Base-by-base conservation (phyloP, 2,329 filamentous ascomycete genomes). In the Aspergillus tubingensis region DNA sequence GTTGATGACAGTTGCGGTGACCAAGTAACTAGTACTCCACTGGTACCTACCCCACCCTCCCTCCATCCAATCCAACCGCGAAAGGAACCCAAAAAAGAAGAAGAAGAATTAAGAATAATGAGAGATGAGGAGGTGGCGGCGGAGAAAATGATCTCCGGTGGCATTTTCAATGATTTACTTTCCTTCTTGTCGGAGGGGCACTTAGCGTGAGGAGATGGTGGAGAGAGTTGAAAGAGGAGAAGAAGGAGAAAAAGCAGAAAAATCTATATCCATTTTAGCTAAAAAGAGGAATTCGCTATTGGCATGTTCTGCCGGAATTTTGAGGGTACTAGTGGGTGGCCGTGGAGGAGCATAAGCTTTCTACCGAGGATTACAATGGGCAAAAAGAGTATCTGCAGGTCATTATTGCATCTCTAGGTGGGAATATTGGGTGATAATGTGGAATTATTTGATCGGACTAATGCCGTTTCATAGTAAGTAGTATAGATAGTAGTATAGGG, bases 1-100 rank as follows among this genome's bases (percentile, higher is more conserved):
- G 48, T 36, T 51, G 57, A 48, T 43, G 36, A 47, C 21, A 47
- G 59, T 49, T 39, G 49, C 54, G 44, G 60, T 64, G 60, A 50
- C 27, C 44, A 47, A 47, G 30, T 54, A 62, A 15, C 11, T 15
- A 30, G 2, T 32, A 13, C 27, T 30, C 25, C 25, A 27, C 25
- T 27, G 25, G 25, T 27, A 32, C 5, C 32, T 36, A 36, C 32
- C 32, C 32, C 32, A 36, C 32, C 60, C 60, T 60, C 62, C 51
- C 60, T 43, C 41, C 27, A 38, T 43, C 41, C 27, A 38, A n/a
- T n/a, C 15, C 27, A 27, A 17, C 25, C 15, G 27, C 32, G 32
- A 36, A 36, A 11, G 11, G 32, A 13, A 36, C 19, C 17, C 41
- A 15, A 23, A 21, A 6, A 43, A n/a, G 3, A n/a, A 41, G 39